phyloP scores from a whole-genome alignment of 1,284 basidiomycete species.

The Fomitopsis pinicola region DNA sequence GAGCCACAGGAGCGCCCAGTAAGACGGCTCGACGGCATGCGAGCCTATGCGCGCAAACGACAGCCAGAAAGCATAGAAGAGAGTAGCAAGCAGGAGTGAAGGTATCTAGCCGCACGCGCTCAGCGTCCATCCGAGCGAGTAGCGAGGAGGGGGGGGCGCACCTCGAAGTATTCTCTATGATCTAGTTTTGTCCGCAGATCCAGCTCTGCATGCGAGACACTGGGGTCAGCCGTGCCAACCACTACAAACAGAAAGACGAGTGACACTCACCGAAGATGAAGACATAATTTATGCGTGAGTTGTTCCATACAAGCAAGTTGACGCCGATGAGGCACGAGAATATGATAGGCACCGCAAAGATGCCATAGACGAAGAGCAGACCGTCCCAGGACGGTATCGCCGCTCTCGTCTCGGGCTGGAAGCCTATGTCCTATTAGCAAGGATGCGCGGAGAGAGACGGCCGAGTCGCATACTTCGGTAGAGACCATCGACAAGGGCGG shows the following conservation, averaged over 20 bases:
- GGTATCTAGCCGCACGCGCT: conserved; percentile 58
- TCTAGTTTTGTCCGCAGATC: conserved; percentile 76
- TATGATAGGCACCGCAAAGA: conserved; percentile 71
- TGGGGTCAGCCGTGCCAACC: not conserved
- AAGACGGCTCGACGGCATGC: conserved; percentile 39
- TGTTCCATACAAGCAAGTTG: conserved; percentile 79
- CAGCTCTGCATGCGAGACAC: conserved; percentile 47
- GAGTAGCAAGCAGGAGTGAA: conserved; percentile 68
- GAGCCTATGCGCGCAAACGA: conserved; percentile 68
- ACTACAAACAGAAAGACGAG: not conserved
- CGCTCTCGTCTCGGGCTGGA: conserved; percentile 51
- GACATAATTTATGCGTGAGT: conserved; percentile 79
- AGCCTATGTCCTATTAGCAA: conserved; percentile 37
- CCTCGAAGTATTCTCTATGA: conserved; percentile 80
- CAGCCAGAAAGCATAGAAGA: conserved; percentile 83
- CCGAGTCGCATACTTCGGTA: conserved; percentile 53
- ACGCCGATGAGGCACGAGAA: conserved; percentile 79
- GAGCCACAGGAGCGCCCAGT: conserved; percentile 89
- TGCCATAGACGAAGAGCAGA: conserved; percentile 79
- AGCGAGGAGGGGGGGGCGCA: conserved; percentile 17
- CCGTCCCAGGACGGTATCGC: conserved; percentile 70
- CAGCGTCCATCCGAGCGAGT: not conserved
- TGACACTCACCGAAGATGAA: conserved; percentile 78
- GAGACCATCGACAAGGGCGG: conserved; percentile 69
- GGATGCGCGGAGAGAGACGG: not conserved